Evolutionary conservation across 768 basidiomycete genomes (phyloP).

Genomic region (Galerina sulciceps): DNA sequence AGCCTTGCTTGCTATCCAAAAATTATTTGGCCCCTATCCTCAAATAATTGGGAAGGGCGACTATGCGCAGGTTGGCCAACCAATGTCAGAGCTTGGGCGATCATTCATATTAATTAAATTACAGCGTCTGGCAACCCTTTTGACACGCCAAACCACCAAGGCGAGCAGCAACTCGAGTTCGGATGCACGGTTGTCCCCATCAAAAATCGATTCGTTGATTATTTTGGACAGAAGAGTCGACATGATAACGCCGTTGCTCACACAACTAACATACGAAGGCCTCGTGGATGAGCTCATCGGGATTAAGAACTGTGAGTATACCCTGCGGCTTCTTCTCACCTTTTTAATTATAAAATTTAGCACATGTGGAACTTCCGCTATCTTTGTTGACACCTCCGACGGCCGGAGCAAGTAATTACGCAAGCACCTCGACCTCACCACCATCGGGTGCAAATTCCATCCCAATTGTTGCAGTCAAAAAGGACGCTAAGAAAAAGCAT

Average conservation of each 20-base stretch:
- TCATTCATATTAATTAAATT: not conserved
- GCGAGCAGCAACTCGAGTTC: slow-evolving; percentile 34
- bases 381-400: slow-evolving; percentile 67
- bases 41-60: slow-evolving; percentile 94
- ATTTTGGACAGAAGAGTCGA: slow-evolving; percentile 90
- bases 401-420: slow-evolving; percentile 43
- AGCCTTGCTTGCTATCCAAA: slow-evolving; percentile 82
- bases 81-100: slow-evolving; percentile 4
- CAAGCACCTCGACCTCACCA: slow-evolving; percentile 41
- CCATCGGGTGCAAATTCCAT: slow-evolving; percentile 37
- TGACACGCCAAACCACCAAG: slow-evolving; percentile 63
- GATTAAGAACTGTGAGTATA: slow-evolving; percentile 81
- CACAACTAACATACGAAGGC: slow-evolving; percentile 96
- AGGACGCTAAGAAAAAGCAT: slow-evolving; percentile 90
- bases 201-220: slow-evolving; percentile 83
- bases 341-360: slow-evolving; percentile 38
- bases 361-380: slow-evolving; percentile 79
- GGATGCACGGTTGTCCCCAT: slow-evolving; percentile 49
- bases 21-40: slow-evolving; percentile 87
- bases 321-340: not conserved
- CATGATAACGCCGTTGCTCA: slow-evolving; percentile 94
- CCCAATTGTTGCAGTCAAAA: slow-evolving; percentile 56
- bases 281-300: slow-evolving; percentile 92
- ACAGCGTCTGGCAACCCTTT: slow-evolving; percentile 77
- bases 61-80: slow-evolving; percentile 64